Evolutionary conservation across 108 stramenopile species (phyloP).

Genomic region (Nitzschia sp.): DNA sequence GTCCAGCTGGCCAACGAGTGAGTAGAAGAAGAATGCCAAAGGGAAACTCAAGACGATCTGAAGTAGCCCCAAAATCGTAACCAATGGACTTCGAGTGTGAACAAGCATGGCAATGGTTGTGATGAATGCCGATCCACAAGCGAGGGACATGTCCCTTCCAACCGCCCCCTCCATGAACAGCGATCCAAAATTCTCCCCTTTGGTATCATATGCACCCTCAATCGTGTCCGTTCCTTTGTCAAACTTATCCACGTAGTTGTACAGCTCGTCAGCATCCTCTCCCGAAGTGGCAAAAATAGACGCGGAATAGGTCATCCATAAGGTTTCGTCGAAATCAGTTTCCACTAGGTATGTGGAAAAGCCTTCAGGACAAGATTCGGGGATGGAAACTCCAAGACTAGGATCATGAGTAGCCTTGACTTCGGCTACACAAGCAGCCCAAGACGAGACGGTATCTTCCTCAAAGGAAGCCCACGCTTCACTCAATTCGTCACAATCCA

Average conservation of each 20-base stretch:
- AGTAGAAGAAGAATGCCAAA: constrained; percentile 56
- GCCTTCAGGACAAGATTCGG: constrained; percentile 31
- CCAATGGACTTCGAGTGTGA: constrained; percentile 51
- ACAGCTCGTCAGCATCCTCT: constrained; percentile 36
- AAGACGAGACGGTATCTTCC: constrained; percentile 17
- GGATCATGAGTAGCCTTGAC: constrained; percentile 23
- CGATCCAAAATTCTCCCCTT: constrained; percentile 39
- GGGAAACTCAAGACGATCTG: constrained; percentile 58
- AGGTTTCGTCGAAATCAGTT: constrained; percentile 31
- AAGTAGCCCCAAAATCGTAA: constrained; percentile 46
- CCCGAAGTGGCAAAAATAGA: constrained; percentile 46
- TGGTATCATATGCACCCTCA: constrained; percentile 49
- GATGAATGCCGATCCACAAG: constrained; percentile 39
- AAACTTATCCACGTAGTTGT: constrained; percentile 31
- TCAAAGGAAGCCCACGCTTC: constrained; percentile 28
- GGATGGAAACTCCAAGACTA: not conserved
- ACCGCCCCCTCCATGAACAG: constrained; percentile 32
- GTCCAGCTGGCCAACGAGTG: constrained; percentile 41
- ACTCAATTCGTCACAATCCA: constrained; percentile 41
- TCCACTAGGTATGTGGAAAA: constrained; percentile 45
- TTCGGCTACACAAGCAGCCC: constrained; percentile 28
- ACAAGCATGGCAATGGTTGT: constrained; percentile 47
- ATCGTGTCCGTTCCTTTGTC: constrained; percentile 31
- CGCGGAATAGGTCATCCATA: constrained; percentile 32
- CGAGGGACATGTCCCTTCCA: constrained; percentile 44